These are phyloP conservation scores for Asclepias syriaca DNA, from an alignment of 257 asterid species.

Conservation along the genomic window DNA sequence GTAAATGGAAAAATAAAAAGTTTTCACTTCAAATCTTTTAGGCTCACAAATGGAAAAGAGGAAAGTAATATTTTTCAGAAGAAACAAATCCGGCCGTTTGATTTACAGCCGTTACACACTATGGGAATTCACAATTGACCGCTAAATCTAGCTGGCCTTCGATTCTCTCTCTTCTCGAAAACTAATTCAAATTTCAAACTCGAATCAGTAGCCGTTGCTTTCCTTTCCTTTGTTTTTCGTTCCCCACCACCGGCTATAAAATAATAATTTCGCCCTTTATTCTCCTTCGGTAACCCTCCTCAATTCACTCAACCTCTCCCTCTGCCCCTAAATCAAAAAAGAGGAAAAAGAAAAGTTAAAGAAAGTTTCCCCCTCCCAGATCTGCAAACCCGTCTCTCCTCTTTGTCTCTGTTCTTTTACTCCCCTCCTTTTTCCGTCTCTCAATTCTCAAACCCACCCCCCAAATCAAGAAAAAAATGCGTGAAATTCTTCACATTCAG, in stretches of 20 bases:
- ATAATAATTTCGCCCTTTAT: slow-evolving; percentile 1
- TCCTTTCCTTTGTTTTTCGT: neutral
- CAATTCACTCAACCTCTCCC: neutral
- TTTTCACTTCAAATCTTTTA: no score
- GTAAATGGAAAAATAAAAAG: no score
- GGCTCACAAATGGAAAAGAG: neutral
- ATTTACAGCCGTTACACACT: slow-evolving; percentile 14
- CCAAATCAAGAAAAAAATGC: slow-evolving; percentile 20
- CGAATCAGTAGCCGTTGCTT: slow-evolving; percentile 14
- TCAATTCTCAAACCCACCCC: neutral
- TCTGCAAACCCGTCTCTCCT: neutral
- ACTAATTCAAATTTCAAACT: slow-evolving; percentile 20
- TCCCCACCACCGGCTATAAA: slow-evolving; percentile 1
- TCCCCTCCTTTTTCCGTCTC: neutral
- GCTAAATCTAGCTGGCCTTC: slow-evolving; percentile 8
- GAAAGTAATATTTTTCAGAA: neutral
- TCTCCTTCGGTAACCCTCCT: slow-evolving; percentile 2
- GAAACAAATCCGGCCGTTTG: slow-evolving; percentile 18
- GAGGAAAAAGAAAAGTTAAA: no score
- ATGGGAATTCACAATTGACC: neutral
- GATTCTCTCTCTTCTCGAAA: neutral
- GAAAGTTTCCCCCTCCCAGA: neutral
- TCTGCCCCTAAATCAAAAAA: neutral
- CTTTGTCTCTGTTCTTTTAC: neutral
- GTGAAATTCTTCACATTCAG: slow-evolving; percentile 51